Evolutionary conservation across 2,329 filamentous ascomycete species (phyloP).

Genomic region (Colletotrichum simmondsii): DNA sequence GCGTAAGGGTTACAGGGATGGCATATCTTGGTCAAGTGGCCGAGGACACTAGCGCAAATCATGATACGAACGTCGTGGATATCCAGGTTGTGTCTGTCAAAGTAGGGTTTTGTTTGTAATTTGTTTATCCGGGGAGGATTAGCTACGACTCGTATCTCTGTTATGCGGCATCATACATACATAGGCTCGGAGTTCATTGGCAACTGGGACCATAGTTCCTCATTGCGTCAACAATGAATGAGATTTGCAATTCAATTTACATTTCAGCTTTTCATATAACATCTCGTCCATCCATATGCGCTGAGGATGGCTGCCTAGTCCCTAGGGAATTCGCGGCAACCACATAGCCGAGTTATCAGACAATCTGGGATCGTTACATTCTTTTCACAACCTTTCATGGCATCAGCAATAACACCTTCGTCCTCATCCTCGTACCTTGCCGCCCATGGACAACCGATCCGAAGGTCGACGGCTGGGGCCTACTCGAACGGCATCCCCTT

Average conservation of each 20-base stretch:
- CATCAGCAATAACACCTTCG: too few relatives aligned
- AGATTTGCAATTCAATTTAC: neutral
- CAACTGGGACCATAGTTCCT: conserved; percentile 15
- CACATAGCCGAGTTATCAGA: too few relatives aligned
- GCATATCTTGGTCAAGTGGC: conserved; percentile 30
- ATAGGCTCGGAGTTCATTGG: conserved; percentile 33
- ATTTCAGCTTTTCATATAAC: neutral
- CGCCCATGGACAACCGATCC: too few relatives aligned
- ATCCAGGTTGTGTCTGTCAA: conserved; percentile 27
- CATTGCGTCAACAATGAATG: conserved; percentile 15
- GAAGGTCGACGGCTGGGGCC: too few relatives aligned
- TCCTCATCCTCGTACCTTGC: too few relatives aligned
- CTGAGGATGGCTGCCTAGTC: too few relatives aligned
- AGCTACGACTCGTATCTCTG: conserved; percentile 21
- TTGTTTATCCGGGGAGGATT: conserved; percentile 16
- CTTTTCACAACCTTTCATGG: too few relatives aligned
- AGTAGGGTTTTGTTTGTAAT: conserved; percentile 22
- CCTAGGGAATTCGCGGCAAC: too few relatives aligned
- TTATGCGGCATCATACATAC: conserved; percentile 26
- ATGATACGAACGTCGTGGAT: conserved; percentile 31
- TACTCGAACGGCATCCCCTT: too few relatives aligned
- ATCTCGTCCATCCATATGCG: too few relatives aligned
- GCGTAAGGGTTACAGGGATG: conserved; percentile 28
- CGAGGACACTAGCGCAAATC: conserved; percentile 27
- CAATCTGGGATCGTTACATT: too few relatives aligned